Evolutionary conservation across 2,329 filamentous ascomycete species (phyloP).

Genomic region (Alternaria sp.): DNA sequence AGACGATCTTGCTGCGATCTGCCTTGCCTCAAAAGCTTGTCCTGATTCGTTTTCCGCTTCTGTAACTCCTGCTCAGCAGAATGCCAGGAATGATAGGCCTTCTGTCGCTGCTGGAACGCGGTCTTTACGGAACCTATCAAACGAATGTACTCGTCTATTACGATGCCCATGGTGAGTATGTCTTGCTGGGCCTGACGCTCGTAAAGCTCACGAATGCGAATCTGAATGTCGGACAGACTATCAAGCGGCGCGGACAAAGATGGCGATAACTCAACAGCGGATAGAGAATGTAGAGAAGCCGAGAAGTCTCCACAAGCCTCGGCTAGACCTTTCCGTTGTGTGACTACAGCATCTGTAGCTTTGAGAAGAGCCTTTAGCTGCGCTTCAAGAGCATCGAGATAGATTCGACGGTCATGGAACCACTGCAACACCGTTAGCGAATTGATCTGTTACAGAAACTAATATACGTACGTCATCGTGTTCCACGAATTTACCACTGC

Average conservation of each 20-base stretch:
- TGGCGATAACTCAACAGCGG: conserved; percentile 90
- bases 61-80: conserved; percentile 86
- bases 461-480: conserved; percentile 81
- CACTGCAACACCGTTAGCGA: conserved; percentile 64
- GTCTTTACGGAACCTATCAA: conserved; percentile 95
- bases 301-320: conserved; percentile 95
- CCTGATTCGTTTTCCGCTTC: conserved; percentile 87
- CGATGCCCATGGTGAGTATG: conserved; percentile 93
- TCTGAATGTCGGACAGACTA: conserved; percentile 88
- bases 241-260: conserved; percentile 88
- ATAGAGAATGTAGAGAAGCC: conserved; percentile 88
- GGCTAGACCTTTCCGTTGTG: conserved; percentile 89
- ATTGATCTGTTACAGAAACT: not conserved
- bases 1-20: conserved; percentile 95
- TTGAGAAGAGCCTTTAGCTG: conserved; percentile 91
- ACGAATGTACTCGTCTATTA: conserved; percentile 97
- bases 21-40: conserved; percentile 93
- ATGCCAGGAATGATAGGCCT: conserved; percentile 95
- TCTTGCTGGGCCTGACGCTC: conserved; percentile 97
- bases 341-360: conserved; percentile 90
- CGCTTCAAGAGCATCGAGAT: conserved; percentile 90
- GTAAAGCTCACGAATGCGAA: conserved; percentile 93
- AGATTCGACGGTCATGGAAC: conserved; percentile 97
- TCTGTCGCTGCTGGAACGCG: conserved; percentile 90
- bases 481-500: conserved; percentile 86